Evolutionary conservation across 352 stramenopile species (phyloP).

Genomic region (Phytophthora cryptogea): DNA sequence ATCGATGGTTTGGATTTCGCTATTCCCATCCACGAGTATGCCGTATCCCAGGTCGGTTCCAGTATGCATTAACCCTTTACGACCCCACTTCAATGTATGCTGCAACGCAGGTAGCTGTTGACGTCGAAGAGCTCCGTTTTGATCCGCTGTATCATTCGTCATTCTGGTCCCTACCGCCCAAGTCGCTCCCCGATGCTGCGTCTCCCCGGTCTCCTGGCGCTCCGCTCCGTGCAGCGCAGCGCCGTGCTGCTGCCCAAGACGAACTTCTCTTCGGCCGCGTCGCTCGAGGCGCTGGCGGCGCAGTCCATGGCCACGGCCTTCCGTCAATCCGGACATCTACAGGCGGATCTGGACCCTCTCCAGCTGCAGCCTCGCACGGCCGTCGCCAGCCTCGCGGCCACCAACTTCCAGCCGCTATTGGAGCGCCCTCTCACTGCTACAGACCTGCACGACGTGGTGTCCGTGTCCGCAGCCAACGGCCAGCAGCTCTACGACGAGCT

Average conservation of each 20-base stretch:
- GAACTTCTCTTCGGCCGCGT: conserved; percentile 41
- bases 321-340: conserved; percentile 74
- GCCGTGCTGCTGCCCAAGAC: conserved; percentile 12
- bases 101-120: conserved; percentile 1
- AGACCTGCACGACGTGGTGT: conserved; percentile 31
- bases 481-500: conserved; percentile 67
- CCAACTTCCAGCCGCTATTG: conserved; percentile 66
- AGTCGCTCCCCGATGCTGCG: conserved; percentile 53
- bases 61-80: conserved; percentile 2
- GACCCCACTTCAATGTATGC: conserved; percentile 12
- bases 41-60: neutral
- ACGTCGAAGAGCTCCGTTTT: conserved; percentile 2
- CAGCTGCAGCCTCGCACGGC: conserved; percentile 39
- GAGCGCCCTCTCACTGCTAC: conserved; percentile 20
- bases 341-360: conserved; percentile 75
- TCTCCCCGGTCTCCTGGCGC: conserved; percentile 42
- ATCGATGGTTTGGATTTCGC: conserved; percentile 31
- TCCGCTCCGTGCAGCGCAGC: conserved; percentile 25
- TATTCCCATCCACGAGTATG: conserved; percentile 17
- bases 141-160: conserved; percentile 24
- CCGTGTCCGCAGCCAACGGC: conserved; percentile 32
- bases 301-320: conserved; percentile 75
- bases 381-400: conserved; percentile 41
- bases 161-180: conserved; percentile 11
- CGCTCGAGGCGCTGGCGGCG: conserved; percentile 64